A percentile compares a stretch with the other conserved stretches of the same genome.
Evolutionary conservation across 2,329 filamentous ascomycete genomes (phyloP).

Genomic region (Corinectria fuckeliana): DNA sequence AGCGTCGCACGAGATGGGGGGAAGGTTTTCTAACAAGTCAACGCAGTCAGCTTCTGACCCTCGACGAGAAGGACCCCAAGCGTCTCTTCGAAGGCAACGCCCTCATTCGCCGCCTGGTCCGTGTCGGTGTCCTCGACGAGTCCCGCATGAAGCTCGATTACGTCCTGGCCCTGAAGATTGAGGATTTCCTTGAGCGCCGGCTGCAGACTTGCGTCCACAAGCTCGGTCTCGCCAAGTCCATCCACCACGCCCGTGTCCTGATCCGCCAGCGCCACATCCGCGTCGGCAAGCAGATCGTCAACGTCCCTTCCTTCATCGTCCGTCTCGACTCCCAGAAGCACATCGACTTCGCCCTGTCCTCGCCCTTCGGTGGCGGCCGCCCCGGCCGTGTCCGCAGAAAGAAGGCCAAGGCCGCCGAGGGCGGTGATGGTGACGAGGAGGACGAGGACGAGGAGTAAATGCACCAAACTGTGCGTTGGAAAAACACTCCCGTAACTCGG

Average conservation of each 20-base stretch:
- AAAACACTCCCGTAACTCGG: slow-evolving; percentile 40
- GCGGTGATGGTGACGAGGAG: slow-evolving; percentile 79
- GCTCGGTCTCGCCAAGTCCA: slow-evolving; percentile 99
- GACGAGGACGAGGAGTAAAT: slow-evolving; percentile 84
- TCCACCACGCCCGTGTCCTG: slow-evolving; percentile 99
- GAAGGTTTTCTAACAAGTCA: slow-evolving; percentile 32
- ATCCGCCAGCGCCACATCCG: slow-evolving; percentile 99
- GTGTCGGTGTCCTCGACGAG: slow-evolving; percentile 99
- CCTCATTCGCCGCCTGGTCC: slow-evolving; percentile 99
- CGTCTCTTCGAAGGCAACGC: slow-evolving; percentile 99
- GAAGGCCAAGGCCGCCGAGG: slow-evolving; percentile 97
- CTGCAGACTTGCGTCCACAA: slow-evolving; percentile 99
- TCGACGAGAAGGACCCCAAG: slow-evolving; percentile 99
- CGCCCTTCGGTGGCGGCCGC: slow-evolving; percentile 96
- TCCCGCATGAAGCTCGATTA: slow-evolving; percentile 99
- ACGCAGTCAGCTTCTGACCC: slow-evolving; percentile 96
- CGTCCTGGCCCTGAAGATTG: slow-evolving; percentile 97
- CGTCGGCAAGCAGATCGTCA: slow-evolving; percentile 99
- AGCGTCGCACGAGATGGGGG: neutral
- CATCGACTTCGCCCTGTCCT: slow-evolving; percentile 98
- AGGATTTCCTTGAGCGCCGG: slow-evolving; percentile 99
- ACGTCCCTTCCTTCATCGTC: slow-evolving; percentile 99
- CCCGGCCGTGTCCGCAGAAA: slow-evolving; percentile 98
- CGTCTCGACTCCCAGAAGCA: slow-evolving; percentile 99
- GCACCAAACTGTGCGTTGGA: slow-evolving; percentile 41